These are phyloP conservation scores for Populus euphratica DNA, from an alignment of 345 rosid genomes.

Conservation along the genomic window DNA sequence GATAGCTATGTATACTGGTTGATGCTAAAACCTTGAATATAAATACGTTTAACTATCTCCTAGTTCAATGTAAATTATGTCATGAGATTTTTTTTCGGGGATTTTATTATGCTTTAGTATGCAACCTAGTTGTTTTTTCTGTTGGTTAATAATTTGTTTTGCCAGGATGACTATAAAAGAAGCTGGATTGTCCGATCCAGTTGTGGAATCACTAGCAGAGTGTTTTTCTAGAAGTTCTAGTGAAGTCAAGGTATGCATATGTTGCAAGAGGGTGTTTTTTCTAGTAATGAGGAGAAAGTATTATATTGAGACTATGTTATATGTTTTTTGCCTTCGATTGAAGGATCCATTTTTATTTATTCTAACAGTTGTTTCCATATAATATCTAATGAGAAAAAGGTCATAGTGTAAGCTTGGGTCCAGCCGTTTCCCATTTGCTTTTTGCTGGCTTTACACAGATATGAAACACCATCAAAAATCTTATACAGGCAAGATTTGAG, in stretches of 20 bases:
- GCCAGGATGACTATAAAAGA: constrained; percentile 77
- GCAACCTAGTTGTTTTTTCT: neutral
- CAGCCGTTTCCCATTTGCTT: constrained; percentile 81
- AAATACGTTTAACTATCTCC: neutral
- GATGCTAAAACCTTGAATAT: neutral
- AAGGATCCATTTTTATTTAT: neutral
- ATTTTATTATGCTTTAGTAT: neutral
- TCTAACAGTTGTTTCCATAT: constrained; percentile 3
- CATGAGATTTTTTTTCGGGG: neutral
- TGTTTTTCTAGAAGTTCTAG: constrained; percentile 61
- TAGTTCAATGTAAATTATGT: neutral
- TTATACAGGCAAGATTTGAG: constrained; percentile 99
- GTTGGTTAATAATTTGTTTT: constrained; percentile 14
- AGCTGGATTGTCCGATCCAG: constrained; percentile 65
- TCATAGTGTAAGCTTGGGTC: constrained; percentile 71
- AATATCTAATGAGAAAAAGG: constrained; percentile 37
- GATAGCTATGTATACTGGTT: neutral
- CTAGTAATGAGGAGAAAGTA: neutral
- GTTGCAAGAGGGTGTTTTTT: constrained; percentile 8
- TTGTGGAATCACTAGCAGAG: constrained; percentile 61
- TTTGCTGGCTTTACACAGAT: constrained; percentile 84
- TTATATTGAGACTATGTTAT: neutral
- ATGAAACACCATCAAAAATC: constrained; percentile 96
- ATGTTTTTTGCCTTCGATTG: constrained; percentile 4
- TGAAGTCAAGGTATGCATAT: constrained; percentile 76